Base-by-base conservation (phyloP, 306 rosid species). In the Trichosanthes cucumerina region DNA sequence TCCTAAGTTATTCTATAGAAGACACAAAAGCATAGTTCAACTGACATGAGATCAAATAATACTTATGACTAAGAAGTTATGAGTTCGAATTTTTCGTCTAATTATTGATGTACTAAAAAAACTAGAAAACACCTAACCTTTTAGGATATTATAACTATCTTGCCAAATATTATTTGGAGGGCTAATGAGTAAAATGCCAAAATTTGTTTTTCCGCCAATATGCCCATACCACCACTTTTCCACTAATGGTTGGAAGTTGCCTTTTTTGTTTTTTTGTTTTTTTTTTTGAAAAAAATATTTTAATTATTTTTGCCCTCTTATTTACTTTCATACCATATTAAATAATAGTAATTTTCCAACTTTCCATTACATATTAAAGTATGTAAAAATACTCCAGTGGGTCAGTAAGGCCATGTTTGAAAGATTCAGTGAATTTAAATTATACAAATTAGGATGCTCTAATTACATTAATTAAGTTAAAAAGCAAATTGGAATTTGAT, bases 321-420 rank as follows among this genome's bases (percentile, higher is more conserved):
- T 70, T 70, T 23, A 38, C 23, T 70, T 70, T 70, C 76, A 69
- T 69, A 2, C 12, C 2, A 43, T 3, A 69, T 21, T 41, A 21
- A 70, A 41, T 23, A 23, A 41, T 70, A 46, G 8, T 46, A 44
- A 23, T 13, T 71, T 71, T 71, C 23, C 76, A 71, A 71, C 76
- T 26, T 46, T 23, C 57, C 57, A 71, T 71, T 71, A 24, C 57
- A 71, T 23, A 46, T 5, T 71, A 44, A 71, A 71, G 23, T 44
- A 71, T 71, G 76, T 44, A 44, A 47, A 47, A 72, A 72, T 47
- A 70, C 26, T 72, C 43, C 9, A 49, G 77, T 72, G 77, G 77
- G 60, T 71, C 44, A 72, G 41, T 47, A 16, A 47, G 60, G 44
- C 9, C 44, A 28, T 4, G 16, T 46, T 72, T 72, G 26, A 72